These are phyloP conservation scores for Rhizophagus clarus DNA, from an alignment of 192 early-diverging fungal species.

Conservation along the genomic window DNA sequence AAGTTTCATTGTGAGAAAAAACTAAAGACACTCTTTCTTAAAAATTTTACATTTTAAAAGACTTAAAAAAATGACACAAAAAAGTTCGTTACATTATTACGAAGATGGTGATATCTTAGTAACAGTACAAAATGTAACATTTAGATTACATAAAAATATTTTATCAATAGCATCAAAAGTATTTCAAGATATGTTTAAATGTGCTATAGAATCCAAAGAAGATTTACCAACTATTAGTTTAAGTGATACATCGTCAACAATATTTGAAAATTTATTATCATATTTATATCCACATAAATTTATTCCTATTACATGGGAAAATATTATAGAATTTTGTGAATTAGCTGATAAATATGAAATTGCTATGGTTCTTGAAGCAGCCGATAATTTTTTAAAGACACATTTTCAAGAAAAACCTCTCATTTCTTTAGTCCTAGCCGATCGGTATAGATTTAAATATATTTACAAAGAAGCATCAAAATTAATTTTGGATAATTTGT, in stretches of 20 bases:
- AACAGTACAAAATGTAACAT: not conserved
- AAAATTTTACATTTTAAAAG: no score
- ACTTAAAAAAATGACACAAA: not conserved
- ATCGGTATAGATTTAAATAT: not conserved
- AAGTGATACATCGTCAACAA: not conserved
- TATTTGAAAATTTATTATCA: not conserved
- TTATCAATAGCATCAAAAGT: constrained; percentile 16
- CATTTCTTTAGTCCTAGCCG: not conserved
- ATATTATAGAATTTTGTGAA: not conserved
- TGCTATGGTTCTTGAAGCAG: not conserved
- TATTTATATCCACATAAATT: not conserved
- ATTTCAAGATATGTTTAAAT: constrained; percentile 15
- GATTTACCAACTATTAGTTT: not conserved
- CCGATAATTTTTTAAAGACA: not conserved
- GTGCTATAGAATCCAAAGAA: not conserved
- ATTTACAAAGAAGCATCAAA: constrained; percentile 7
- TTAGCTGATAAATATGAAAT: constrained; percentile 16
- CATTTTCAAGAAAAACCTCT: not conserved
- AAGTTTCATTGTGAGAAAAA: no score
- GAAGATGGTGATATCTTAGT: constrained; percentile 23
- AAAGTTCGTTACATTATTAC: constrained; percentile 14
- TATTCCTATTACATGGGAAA: not conserved
- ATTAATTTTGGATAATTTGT: constrained; percentile 3
- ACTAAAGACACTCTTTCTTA: no score
- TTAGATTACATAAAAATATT: constrained; percentile 20